Percentiles rank a stretch among this genome's conserved stretches.
These are phyloP conservation scores for Ophiognomonia clavigignenti-juglandacearum DNA, from an alignment of 2,329 filamentous ascomycete species.

Conservation along the genomic window DNA sequence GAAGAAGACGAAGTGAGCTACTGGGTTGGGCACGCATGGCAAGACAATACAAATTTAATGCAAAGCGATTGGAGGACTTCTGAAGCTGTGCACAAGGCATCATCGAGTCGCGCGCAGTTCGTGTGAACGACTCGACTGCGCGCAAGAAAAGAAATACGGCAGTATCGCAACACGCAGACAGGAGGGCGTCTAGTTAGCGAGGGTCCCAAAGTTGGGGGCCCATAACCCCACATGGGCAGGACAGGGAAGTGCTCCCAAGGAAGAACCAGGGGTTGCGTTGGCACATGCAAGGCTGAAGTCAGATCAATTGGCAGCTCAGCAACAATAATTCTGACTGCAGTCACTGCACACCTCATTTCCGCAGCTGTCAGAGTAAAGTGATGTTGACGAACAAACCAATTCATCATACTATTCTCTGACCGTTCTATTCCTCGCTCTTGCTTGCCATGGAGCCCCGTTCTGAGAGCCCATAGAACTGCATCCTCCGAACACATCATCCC, in stretches of 20 bases:
- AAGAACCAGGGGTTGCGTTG: background rate
- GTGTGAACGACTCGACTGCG: too few species aligned
- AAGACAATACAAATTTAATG: background rate
- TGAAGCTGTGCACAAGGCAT: background rate
- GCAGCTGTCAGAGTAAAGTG: background rate
- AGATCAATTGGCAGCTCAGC: background rate
- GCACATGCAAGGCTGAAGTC: conserved; percentile 16
- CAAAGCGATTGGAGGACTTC: background rate
- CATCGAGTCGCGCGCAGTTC: too few species aligned
- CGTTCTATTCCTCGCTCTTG: background rate
- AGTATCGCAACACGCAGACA: background rate
- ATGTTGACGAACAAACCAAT: conserved; percentile 2
- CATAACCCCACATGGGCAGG: too few species aligned
- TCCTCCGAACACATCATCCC: background rate
- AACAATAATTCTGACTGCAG: conserved; percentile 5
- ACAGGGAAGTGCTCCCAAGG: background rate
- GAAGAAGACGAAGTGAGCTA: conserved; percentile 29
- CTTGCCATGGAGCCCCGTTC: conserved; percentile 14
- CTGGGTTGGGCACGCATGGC: background rate
- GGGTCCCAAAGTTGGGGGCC: too few species aligned
- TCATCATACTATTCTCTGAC: background rate
- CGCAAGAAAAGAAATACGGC: too few species aligned
- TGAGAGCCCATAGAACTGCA: conserved; percentile 2
- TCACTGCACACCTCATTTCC: background rate
- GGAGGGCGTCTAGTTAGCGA: background rate